phyloP scores from a whole-genome alignment of 2,329 filamentous ascomycete species.

The Canariomyces notabilis region DNA sequence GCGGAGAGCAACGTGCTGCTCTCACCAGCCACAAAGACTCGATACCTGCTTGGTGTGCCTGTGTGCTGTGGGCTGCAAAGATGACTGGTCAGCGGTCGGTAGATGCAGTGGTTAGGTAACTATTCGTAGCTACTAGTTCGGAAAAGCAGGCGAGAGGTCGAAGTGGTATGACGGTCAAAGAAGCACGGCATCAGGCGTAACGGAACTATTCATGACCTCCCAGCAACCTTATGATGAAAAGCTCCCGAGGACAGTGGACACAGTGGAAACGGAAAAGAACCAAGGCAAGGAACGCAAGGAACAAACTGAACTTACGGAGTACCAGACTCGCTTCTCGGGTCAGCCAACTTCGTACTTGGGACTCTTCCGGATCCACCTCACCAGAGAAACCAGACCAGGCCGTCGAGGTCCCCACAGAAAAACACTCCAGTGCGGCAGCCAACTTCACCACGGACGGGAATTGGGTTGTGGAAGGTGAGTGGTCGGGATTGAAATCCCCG shows the following conservation, averaged over 20 bases:
- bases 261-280: not conserved
- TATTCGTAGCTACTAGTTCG: not conserved
- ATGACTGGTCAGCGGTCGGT: not conserved
- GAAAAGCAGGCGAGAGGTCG: not conserved
- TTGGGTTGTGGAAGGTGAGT: not conserved
- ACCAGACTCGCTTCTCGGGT: not conserved
- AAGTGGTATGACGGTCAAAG: not conserved
- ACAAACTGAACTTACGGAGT: too few species aligned
- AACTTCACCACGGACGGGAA: not conserved
- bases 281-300: too few species aligned
- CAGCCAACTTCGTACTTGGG: too few species aligned
- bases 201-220: not conserved
- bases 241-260: not conserved
- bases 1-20: slow-evolving; percentile 1
- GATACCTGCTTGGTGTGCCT: not conserved
- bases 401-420: not conserved
- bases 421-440: not conserved
- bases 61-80: not conserved
- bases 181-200: not conserved
- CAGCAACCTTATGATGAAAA: not conserved
- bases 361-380: not conserved
- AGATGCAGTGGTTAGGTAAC: not conserved
- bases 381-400: too few species aligned
- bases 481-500: not conserved
- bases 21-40: too few species aligned